These are phyloP conservation scores for Leishmania mexicana DNA, from an alignment of 208 protist genomes.

Conservation along the genomic window DNA sequence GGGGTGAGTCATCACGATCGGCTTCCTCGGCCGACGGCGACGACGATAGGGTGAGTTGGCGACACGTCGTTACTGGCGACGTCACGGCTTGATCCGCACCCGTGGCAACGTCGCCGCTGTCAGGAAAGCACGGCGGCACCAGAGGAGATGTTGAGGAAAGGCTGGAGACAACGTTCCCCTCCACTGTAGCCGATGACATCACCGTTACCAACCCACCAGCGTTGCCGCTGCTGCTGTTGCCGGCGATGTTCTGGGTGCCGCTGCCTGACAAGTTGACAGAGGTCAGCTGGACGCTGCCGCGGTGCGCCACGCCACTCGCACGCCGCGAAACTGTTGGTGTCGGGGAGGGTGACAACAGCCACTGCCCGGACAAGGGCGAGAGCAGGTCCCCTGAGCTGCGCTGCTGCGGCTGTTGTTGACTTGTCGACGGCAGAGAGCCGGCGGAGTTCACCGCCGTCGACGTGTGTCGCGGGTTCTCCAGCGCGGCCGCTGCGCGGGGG, in stretches of 20 bases:
- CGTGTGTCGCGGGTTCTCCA: neutral
- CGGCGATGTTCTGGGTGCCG: neutral
- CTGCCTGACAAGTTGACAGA: conserved; percentile 1
- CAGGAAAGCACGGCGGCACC: neutral
- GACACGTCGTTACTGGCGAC: neutral
- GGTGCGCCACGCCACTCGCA: neutral
- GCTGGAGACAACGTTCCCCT: conserved; percentile 1
- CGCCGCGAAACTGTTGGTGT: conserved; percentile 2
- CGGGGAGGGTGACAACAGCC: conserved; percentile 4
- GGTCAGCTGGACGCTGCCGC: neutral
- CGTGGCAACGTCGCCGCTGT: neutral
- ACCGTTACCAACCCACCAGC: neutral
- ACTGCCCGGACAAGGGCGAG: conserved; percentile 11
- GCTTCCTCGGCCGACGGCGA: conserved; percentile 16
- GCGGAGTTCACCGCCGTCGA: neutral
- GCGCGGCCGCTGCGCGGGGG: neutral
- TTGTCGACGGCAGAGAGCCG: neutral
- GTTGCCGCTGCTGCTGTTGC: neutral
- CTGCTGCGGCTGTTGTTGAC: neutral
- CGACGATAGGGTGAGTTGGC: conserved; percentile 14
- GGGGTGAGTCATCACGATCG: neutral
- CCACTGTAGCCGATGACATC: neutral
- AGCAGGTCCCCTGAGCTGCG: conserved; percentile 8
- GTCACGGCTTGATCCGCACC: neutral
- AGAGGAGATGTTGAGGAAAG: neutral